phyloP scores from a whole-genome alignment of 306 rosid genomes.

The Gleditsia sinensis region DNA sequence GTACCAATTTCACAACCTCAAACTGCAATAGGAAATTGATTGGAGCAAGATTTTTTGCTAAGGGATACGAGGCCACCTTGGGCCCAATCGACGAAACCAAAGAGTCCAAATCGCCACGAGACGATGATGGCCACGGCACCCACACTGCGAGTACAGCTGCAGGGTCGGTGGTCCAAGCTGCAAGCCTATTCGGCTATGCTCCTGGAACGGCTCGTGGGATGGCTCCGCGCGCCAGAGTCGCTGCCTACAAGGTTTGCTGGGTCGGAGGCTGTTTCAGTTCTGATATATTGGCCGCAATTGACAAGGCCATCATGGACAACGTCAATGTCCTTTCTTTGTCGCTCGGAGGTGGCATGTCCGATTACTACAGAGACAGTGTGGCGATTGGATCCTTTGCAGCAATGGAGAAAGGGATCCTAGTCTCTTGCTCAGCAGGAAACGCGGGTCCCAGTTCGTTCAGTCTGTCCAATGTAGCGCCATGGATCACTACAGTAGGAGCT shows the following conservation, averaged over 20 bases:
- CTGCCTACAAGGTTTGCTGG: constrained; percentile 92
- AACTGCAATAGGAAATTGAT: constrained; percentile 71
- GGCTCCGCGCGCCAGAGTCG: constrained; percentile 82
- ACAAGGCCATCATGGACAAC: constrained; percentile 63
- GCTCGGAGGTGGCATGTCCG: constrained; percentile 90
- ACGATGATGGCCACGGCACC: constrained; percentile 96
- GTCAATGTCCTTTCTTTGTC: constrained; percentile 80
- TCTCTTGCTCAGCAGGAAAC: constrained; percentile 91
- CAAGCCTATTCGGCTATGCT: constrained; percentile 68
- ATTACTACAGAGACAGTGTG: constrained; percentile 75
- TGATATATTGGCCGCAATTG: constrained; percentile 82
- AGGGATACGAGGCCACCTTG: constrained; percentile 69
- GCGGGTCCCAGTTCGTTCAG: constrained; percentile 74
- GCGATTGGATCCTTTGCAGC: constrained; percentile 85
- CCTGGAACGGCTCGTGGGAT: constrained; percentile 87
- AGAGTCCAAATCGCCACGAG: constrained; percentile 78
- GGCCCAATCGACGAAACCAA: constrained; percentile 72
- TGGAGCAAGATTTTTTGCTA: constrained; percentile 78
- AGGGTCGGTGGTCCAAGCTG: constrained; percentile 60
- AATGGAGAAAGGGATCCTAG: constrained; percentile 83
- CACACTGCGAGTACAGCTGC: constrained; percentile 87
- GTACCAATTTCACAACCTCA: constrained; percentile 61
- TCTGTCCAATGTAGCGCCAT: constrained; percentile 79
- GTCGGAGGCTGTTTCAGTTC: constrained; percentile 90
- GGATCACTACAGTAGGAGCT: constrained; percentile 96